Conservation (phyloP, 768 basidiomycete genomes). For the Trametes sanguinea region DNA sequence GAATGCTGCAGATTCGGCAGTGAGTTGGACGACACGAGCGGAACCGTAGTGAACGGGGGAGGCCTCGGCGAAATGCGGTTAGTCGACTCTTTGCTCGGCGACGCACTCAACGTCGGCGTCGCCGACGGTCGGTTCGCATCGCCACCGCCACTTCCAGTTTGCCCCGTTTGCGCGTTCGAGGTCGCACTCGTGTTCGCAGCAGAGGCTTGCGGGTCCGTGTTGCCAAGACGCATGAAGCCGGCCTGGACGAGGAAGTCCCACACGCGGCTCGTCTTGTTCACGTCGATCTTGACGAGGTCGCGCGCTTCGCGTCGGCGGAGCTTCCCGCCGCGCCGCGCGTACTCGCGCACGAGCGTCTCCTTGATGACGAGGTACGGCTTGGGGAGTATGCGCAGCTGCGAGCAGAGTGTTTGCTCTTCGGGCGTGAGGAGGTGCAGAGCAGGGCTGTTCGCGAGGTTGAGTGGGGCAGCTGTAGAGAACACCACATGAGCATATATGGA, state of each 20-base stretch:
- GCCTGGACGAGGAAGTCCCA: slow-evolving; percentile 93
- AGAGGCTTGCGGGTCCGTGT: slow-evolving; percentile 23
- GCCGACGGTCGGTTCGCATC: slow-evolving; percentile 27
- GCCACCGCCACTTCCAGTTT: background rate
- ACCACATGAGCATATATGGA: background rate
- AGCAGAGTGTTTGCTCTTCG: slow-evolving; percentile 87
- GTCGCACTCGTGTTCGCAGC: background rate
- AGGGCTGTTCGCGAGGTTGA: slow-evolving; percentile 89
- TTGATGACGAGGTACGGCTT: slow-evolving; percentile 96
- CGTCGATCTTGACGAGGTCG: slow-evolving; percentile 89
- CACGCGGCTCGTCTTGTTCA: slow-evolving; percentile 87
- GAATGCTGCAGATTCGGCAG: slow-evolving; percentile 1
- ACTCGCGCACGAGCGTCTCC: slow-evolving; percentile 92
- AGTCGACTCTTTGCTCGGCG: slow-evolving; percentile 34
- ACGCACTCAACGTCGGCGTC: slow-evolving; percentile 33
- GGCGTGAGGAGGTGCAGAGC: slow-evolving; percentile 88
- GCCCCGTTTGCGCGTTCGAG: slow-evolving; percentile 1
- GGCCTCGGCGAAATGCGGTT: slow-evolving; percentile 27
- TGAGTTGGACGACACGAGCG: slow-evolving; percentile 15
- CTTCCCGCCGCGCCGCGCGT: slow-evolving; percentile 85
- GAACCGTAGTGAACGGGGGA: slow-evolving; percentile 30
- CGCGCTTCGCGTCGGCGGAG: slow-evolving; percentile 86
- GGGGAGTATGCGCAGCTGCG: slow-evolving; percentile 86
- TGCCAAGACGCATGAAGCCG: slow-evolving; percentile 71
- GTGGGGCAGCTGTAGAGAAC: slow-evolving; percentile 50